Evolutionary conservation across 345 rosid species (phyloP), one percentile per base, ranked within the genome.

Genomic region (Salix viminalis): DNA sequence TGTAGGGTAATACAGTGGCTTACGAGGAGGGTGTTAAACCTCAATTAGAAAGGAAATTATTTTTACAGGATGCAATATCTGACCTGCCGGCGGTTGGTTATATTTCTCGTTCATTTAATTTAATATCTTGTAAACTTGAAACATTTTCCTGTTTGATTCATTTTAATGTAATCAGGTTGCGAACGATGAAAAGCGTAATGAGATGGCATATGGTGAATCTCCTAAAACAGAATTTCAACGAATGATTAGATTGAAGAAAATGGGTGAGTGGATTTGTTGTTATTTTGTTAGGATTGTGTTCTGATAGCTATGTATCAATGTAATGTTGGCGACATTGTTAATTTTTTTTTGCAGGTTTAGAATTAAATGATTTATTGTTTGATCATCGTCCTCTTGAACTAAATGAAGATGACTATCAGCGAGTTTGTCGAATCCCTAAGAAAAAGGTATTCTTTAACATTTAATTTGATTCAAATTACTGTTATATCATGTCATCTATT

Each of bases 21-120:
- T 86, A 85, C 78, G 85, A 85, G 42, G 90, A 86, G 66, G 90
- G 88, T 6, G 76, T 72, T 30, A 23, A n/a, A 2, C 72, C 24
- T 7, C 48, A 80, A 18, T 73, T 88, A 75, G 79, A 86, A 68
- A 78, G 67, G n/a, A 85, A 82, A 30, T 83, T 89, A 28, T 37
- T 88, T 0, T 65, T 91, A 39, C 42, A 72, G 75, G 93, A 91
- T 83, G 93, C 91, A 21, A 84, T 90, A 70, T 83, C 85, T 64
- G 91, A 90, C 74, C 88, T 87, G 18, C 93, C 93, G 4, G 69
- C 67, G 18, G 97, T 94, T 83, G 67, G 88, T 79, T 28, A 70
- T 39, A 32, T 6, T 65, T 1, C 32, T 23, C 79, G 23, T 65
- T 28, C 12, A 13, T 18, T 24, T 48, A 32, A 37, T 60, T 64